These are phyloP conservation scores for Musa schizocarpa DNA, from an alignment of 176 grass and related monocot species.

Conservation along the genomic window DNA sequence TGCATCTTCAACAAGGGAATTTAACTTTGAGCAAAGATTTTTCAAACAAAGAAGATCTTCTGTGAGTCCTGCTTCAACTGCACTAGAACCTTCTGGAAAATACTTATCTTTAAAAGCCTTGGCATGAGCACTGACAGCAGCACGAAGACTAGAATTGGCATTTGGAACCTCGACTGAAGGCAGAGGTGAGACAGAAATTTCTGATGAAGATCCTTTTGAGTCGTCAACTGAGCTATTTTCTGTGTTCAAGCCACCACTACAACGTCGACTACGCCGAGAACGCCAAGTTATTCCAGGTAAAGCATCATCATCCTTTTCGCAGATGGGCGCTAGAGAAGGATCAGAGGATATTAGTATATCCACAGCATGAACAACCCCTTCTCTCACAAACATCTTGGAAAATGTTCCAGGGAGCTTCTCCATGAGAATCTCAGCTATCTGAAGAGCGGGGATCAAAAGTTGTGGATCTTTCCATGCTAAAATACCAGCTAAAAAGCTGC, in stretches of 20 bases:
- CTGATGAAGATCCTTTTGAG: slow-evolving; percentile 34
- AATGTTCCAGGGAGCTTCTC: slow-evolving; percentile 81
- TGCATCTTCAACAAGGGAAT: slow-evolving; percentile 36
- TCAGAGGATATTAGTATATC: slow-evolving; percentile 56
- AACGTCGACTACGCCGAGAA: slow-evolving; percentile 49
- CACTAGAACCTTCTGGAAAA: slow-evolving; percentile 45
- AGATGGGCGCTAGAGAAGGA: slow-evolving; percentile 28
- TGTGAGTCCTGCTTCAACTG: slow-evolving; percentile 51
- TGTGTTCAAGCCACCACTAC: slow-evolving; percentile 25
- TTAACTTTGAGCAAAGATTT: slow-evolving; percentile 61
- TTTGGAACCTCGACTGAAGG: slow-evolving; percentile 27
- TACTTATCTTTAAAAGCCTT: slow-evolving; percentile 69
- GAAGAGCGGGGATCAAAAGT: slow-evolving; percentile 70
- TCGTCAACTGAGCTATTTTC: slow-evolving; percentile 41
- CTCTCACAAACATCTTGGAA: slow-evolving; percentile 78
- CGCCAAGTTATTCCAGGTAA: slow-evolving; percentile 39
- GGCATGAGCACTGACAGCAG: slow-evolving; percentile 55
- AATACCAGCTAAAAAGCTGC: slow-evolving; percentile 84
- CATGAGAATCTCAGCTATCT: slow-evolving; percentile 84
- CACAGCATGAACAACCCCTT: slow-evolving; percentile 87
- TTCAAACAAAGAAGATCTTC: slow-evolving; percentile 64
- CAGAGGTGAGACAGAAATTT: slow-evolving; percentile 20
- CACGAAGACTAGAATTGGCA: slow-evolving; percentile 38
- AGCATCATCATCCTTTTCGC: slow-evolving; percentile 36
- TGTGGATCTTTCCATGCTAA: slow-evolving; percentile 84